Evolutionary conservation across 305 asterid species (phyloP), one percentile per base, ranked within the genome.

Genomic region (Fraxinus sp.): DNA sequence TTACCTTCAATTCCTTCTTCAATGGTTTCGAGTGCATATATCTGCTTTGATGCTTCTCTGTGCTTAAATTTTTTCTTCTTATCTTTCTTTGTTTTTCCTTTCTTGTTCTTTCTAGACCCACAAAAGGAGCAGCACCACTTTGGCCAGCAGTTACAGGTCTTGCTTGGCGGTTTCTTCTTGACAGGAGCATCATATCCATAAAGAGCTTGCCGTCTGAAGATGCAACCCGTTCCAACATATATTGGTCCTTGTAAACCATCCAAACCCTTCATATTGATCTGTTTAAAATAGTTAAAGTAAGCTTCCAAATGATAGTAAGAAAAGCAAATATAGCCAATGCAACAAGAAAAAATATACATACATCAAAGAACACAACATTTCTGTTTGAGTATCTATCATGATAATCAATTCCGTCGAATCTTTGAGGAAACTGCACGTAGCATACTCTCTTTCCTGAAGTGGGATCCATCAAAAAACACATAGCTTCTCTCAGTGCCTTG

Each of bases 391-490:
- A 93, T 89, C 98, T 81, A 86, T 93, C 97, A 16, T 93, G 94
- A 36, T 86, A 88, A 86, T 94, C 98, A 16, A 94, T 93, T 83
- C 98, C 98, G 76, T 93, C 98, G 78, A 94, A 94, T 89, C 98
- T 90, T 84, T 94, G 97, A 0, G 98, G 98, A 82, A 94, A 94
- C 84, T 94, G 98, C 83, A 94, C 98, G 41, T 93, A 94, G 89
- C 98, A 93, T 78, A 94, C 86, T 89, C 90, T 92, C 91, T 91
- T 93, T 83, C 98, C 98, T 5, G 91, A 90, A 37, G 89, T 93
- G 81, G 98, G 98, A 72, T 94, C 98, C 98, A 94, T 94, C 94
- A 94, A 84, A 90, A 94, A 91, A 82, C 98, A 94, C 98, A 94
- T 94, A 39, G 98, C 92, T 88, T 94, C 98, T 86, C 97, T 88